These are phyloP conservation scores for Tillandsia leiboldiana DNA, from an alignment of 176 grass and related monocot genomes.

Conservation along the genomic window DNA sequence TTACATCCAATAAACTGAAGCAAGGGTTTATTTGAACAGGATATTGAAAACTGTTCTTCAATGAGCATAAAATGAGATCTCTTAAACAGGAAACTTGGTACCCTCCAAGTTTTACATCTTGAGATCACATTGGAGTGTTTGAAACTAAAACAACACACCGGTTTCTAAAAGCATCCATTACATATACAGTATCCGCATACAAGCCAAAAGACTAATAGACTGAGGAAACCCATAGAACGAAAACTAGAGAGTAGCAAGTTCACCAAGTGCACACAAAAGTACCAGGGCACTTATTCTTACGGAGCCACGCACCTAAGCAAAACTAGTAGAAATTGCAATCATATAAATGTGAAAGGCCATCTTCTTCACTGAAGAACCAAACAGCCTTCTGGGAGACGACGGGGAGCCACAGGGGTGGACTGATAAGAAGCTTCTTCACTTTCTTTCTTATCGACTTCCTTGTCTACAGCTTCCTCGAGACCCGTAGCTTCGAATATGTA, in stretches of 20 bases:
- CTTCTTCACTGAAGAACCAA: conserved; percentile 53
- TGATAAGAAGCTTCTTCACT: conserved; percentile 18
- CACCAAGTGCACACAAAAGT: not conserved
- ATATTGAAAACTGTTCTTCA: too few relatives aligned
- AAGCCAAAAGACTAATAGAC: not conserved
- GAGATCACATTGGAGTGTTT: not conserved
- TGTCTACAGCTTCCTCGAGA: conserved; percentile 32
- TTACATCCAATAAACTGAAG: too few relatives aligned
- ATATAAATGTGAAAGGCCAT: not conserved
- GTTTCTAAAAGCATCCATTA: not conserved
- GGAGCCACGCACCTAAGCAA: not conserved
- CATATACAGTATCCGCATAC: not conserved
- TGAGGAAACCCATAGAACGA: not conserved
- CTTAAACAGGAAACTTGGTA: too few relatives aligned
- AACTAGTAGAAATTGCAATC: not conserved
- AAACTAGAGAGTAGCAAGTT: not conserved
- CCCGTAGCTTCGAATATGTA: conserved; percentile 69
- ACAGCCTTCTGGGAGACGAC: conserved; percentile 61
- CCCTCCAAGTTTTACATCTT: too few relatives aligned
- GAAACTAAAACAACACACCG: not conserved
- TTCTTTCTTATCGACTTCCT: conserved; percentile 12
- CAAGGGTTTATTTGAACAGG: too few relatives aligned
- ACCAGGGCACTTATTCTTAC: conserved; percentile 6
- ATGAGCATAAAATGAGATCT: too few relatives aligned
- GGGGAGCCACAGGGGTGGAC: conserved; percentile 6